Conservation (phyloP, 2,329 filamentous ascomycete species). For the Aureobasidium sp. region DNA sequence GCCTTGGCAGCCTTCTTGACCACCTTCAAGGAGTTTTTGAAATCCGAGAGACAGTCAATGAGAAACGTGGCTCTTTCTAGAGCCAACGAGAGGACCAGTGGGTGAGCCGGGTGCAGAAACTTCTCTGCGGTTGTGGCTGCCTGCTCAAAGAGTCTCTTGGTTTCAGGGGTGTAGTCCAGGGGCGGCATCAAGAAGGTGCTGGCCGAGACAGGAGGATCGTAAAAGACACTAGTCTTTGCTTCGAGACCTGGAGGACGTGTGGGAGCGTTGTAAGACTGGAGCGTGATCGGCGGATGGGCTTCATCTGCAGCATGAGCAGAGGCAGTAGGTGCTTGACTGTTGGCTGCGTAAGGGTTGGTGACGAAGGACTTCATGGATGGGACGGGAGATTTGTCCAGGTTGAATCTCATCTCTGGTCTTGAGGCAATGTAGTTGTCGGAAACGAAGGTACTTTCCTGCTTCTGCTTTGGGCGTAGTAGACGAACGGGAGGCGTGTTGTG, state of each 20-base stretch:
- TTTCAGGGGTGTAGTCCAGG: constrained; percentile 84
- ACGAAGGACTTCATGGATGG: constrained; percentile 44
- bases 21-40: constrained; percentile 76
- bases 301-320: constrained; percentile 38
- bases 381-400: constrained; percentile 44
- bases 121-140: constrained; percentile 78
- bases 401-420: not conserved
- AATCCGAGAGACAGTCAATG: constrained; percentile 91
- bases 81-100: constrained; percentile 87
- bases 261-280: constrained; percentile 31
- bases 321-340: constrained; percentile 33
- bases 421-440: not conserved
- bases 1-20: constrained; percentile 88
- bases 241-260: constrained; percentile 47
- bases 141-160: constrained; percentile 82
- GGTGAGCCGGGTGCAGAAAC: constrained; percentile 88
- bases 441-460: not conserved
- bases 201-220: constrained; percentile 45
- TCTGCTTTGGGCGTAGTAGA: constrained; percentile 43
- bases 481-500: constrained; percentile 89
- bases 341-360: constrained; percentile 52
- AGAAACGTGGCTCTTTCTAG: constrained; percentile 94
- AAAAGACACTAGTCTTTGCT: constrained; percentile 30
- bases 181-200: constrained; percentile 80
- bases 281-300: constrained; percentile 29